Evolutionary conservation across 768 basidiomycete genomes (phyloP).

Genomic region (Megacollybia marginata): DNA sequence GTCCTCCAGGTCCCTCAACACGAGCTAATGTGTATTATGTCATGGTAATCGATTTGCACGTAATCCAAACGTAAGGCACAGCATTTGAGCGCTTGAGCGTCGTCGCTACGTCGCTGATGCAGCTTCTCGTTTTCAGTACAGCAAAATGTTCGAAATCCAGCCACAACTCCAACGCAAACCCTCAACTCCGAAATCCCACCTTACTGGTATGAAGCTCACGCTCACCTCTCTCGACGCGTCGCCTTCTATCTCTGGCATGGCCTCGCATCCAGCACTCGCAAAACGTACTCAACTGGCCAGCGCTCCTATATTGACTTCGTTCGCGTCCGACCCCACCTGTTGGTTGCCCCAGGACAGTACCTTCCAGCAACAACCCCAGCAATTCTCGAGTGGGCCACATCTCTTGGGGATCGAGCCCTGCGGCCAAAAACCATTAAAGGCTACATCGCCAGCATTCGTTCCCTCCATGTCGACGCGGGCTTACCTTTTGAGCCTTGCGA

Average conservation of each 20-base stretch:
- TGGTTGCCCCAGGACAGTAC: conserved; percentile 3
- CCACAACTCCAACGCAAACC: conserved; percentile 7
- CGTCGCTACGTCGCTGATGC: conserved; percentile 10
- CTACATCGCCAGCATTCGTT: conserved; percentile 16
- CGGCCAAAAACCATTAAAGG: conserved; percentile 8
- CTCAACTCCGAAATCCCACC: conserved; percentile 4
- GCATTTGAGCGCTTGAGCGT: too few species aligned
- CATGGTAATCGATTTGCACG: too few species aligned
- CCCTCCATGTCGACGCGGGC: conserved; percentile 23
- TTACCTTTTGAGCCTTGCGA: conserved; percentile 16
- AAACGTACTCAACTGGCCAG: conserved; percentile 22
- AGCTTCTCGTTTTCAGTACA: conserved; percentile 10
- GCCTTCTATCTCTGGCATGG: conserved; percentile 23
- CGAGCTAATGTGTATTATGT: too few species aligned
- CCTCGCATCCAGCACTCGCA: conserved; percentile 20
- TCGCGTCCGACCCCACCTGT: conserved; percentile 4
- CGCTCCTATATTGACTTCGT: conserved; percentile 21
- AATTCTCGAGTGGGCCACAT: conserved; percentile 11
- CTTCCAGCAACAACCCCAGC: conserved; percentile 6
- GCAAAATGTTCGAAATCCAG: conserved; percentile 9
- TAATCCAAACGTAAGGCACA: too few species aligned
- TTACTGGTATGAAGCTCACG: conserved; percentile 10
- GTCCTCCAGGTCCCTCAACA: too few species aligned
- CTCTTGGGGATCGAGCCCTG: conserved; percentile 4
- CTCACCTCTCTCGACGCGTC: conserved; percentile 5